Evolutionary conservation across 2,329 filamentous ascomycete genomes (phyloP), one percentile per base, ranked within the genome.

Genomic region (Pseudocercospora fijiensis): DNA sequence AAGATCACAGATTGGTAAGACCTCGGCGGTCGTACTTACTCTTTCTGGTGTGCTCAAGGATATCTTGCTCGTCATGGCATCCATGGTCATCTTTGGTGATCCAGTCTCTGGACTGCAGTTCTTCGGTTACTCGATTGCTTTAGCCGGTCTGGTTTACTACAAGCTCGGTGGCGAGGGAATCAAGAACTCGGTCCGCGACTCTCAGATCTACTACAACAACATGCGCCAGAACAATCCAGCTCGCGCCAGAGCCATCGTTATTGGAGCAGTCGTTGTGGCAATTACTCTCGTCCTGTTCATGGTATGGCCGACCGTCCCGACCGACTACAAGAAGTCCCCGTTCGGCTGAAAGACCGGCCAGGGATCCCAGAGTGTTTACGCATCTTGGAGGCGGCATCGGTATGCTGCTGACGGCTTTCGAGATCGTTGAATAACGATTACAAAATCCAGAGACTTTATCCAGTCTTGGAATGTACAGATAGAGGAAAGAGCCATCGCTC

Each of bases 1-100:
- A 64, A 13, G 4, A 16, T 11, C 22, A 53, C 68, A 93, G 90
- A 94, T 95, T 75, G 91, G 91, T 81, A 93, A 90, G 82, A 94
- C 91, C 11, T 94, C 90, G 0, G 91, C 90, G 57, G 88, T 95
- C 60, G 89, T 94, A 70, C 88, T 95, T 72, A 95, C 91, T 24
- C 88, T 95, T 49, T 94, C 90, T 74, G 91, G 91, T 81, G 90
- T 95, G 30, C 86, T 95, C 67, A 95, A 94, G 84, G 91, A 95
- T 78, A 91, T 95, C 63, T 84, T 95, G 72, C 88, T 95, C 52
- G 91, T 95, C 63, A 81, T 83, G 58, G 89, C 89, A 45, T 92
- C 90, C 65, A 92, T 93, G 86, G 78, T 90, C 69, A 90, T 94
- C 77, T 94, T 90, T 88, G 85, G 86, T 71, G 90, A 90, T 66